These are phyloP conservation scores for Pyrenochaeta sp. DNA, from an alignment of 2,329 filamentous ascomycete species.

Conservation along the genomic window DNA sequence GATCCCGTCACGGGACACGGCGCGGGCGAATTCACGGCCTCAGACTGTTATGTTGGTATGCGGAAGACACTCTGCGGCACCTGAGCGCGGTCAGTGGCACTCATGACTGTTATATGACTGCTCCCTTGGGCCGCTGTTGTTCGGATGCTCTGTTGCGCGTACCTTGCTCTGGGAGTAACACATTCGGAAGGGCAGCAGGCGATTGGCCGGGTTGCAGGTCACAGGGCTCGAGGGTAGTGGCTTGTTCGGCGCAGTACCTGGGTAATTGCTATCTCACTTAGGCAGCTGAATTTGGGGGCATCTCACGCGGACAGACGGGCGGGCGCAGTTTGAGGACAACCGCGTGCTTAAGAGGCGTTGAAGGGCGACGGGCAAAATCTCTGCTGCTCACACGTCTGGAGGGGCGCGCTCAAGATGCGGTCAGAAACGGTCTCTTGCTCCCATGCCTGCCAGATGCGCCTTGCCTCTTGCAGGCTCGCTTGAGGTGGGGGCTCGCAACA, in stretches of 20 bases:
- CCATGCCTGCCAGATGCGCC: slow-evolving; percentile 7
- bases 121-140: slow-evolving; percentile 14
- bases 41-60: slow-evolving; percentile 6
- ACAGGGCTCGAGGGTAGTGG: slow-evolving; percentile 15
- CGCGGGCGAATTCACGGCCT: slow-evolving; percentile 9
- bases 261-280: slow-evolving; percentile 6
- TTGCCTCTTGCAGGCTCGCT: slow-evolving; percentile 10
- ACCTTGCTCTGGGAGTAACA: slow-evolving; percentile 38
- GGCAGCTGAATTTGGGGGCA: neutral
- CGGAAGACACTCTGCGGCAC: slow-evolving; percentile 7
- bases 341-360: neutral
- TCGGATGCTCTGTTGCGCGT: slow-evolving; percentile 20
- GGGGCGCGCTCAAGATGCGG: slow-evolving; percentile 13
- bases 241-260: neutral
- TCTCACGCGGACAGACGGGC: slow-evolving; percentile 5
- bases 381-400: slow-evolving; percentile 13
- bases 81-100: slow-evolving; percentile 27
- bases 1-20: slow-evolving; percentile 25
- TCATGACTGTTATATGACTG: slow-evolving; percentile 20
- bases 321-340: slow-evolving; percentile 1
- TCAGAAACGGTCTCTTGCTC: slow-evolving; percentile 6
- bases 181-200: slow-evolving; percentile 37
- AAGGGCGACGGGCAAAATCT: slow-evolving; percentile 17
- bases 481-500: slow-evolving; percentile 11
- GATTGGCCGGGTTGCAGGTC: slow-evolving; percentile 27